Base-by-base conservation (phyloP, 257 asterid species). In the Jasminum sambac region DNA sequence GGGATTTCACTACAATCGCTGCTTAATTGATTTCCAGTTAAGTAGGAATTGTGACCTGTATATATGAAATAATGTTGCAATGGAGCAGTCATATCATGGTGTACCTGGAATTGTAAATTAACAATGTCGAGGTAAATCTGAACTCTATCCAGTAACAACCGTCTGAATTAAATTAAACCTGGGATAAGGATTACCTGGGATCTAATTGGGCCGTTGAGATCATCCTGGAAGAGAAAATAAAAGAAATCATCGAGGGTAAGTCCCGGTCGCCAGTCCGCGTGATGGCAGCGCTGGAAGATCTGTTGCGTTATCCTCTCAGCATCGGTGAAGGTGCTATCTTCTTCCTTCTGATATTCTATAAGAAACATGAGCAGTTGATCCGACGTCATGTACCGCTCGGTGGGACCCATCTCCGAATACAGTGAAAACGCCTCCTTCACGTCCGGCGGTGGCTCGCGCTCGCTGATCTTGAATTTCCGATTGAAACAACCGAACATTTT, bases 71-170 rank as follows among this genome's bases (percentile, higher is more conserved):
- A 91, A 78, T 94, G 91, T 71, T 88, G 96, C 98, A 94, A 80
- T 70, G 97, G 98, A 83, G 96, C 95, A 16, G 87, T 84, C 98
- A 94, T 94, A 71, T 94, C 98, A 81, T 94, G 96, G 77, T 88
- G 96, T 79, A 87, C 97, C 98, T 93, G 97, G 76, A 77, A 82
- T 57, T 60, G 77, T 55, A 72, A 38, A n/a, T n/a, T n/a, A n/a
- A 66, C 79, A 72, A 66, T 70, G 67, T 76, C 82, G 67, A 69
- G 5, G 61, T 72, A 72, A 76, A 73, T 78, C 68, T 43, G 13
- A 39, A 63, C 62, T 34, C 12, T 41, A 21, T 46, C 66, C 38
- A 67, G 34, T 73, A 17, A 23, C 57, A 71, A 69, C 4, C 4
- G 19, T 17, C 66, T 43, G 34, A 40, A 30, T 30, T 30, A n/a